Conservation (phyloP, 345 rosid species). For the Boechera divaricarpa region DNA sequence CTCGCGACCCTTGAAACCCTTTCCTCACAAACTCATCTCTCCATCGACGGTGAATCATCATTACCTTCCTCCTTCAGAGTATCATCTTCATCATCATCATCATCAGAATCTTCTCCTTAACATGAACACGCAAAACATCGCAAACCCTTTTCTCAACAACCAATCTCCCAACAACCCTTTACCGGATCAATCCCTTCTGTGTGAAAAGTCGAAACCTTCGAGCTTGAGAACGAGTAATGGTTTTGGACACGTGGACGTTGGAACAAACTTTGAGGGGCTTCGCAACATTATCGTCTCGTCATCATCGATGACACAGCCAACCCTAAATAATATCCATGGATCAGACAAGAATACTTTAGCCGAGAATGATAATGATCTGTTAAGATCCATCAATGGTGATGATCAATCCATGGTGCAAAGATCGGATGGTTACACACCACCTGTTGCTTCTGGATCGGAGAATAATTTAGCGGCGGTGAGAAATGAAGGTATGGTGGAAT, state of each 20-base stretch:
- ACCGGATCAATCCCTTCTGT: constrained; percentile 30
- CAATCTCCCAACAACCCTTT: constrained; percentile 54
- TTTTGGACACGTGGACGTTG: constrained; percentile 35
- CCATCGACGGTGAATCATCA: constrained; percentile 29
- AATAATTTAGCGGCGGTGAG: constrained; percentile 39
- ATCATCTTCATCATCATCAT: background rate
- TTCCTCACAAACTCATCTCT: constrained; percentile 53
- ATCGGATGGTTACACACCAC: constrained; percentile 38
- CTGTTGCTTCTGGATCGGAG: constrained; percentile 48
- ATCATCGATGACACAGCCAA: constrained; percentile 37
- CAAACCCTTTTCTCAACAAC: constrained; percentile 59
- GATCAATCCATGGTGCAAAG: constrained; percentile 45
- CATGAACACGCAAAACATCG: constrained; percentile 48
- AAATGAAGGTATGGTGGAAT: constrained; percentile 72
- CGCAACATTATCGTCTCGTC: constrained; percentile 55
- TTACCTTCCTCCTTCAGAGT: constrained; percentile 38
- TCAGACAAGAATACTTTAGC: constrained; percentile 22
- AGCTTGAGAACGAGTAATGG: constrained; percentile 31
- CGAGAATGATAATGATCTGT: constrained; percentile 36
- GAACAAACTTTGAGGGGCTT: constrained; percentile 49
- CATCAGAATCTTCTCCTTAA: constrained; percentile 42
- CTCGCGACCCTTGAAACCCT: constrained; percentile 58
- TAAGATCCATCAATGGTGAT: constrained; percentile 50
- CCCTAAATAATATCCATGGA: constrained; percentile 44
- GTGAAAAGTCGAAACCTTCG: constrained; percentile 34